Evolutionary conservation across 768 basidiomycete species (phyloP), one percentile per base, ranked within the genome.

Genomic region (Tricholoma saponaceum): DNA sequence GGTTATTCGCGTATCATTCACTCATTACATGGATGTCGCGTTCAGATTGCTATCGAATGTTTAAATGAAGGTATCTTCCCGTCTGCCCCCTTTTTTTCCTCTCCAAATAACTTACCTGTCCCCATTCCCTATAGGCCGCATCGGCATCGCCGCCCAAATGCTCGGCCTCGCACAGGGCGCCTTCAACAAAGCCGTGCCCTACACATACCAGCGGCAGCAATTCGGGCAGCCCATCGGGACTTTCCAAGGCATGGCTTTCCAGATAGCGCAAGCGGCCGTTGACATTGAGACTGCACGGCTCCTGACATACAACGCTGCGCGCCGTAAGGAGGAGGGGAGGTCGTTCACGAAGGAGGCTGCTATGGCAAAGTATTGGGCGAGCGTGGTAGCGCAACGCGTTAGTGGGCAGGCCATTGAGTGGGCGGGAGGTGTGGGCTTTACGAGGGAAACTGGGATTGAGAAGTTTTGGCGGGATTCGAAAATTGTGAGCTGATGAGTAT

Each of bases 121-220:
- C 35, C 1, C 32, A n/a, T 30, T 18, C 20, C 49, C 43, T 30
- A 22, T 16, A 84, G 85, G 90, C 55, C 92, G 96, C 58, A 96
- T 98, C 64, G 96, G 96, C 30, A 98, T 98, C 61, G 97, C 96
- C 16, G 96, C 92, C 0, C 97, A 99, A 73, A 98, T 98, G 97
- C 80, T 99, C 54, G 97, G 97, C 14, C 86, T 98, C 28, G 97
- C 97, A 2, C 95, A 98, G 67, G 97, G 96, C 22, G 95, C 94
- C 2, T 99, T 98, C 69, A 86, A 95, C 74, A 92, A 95, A 69
- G 83, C 91, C 1, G 92, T 98, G n/a, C 87, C 91, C 0, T 97
- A 97, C 72, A 92, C 97, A 1, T 97, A 92, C 73, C 83, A 95
- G 69, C 90, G 97, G 53, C 84, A 83, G 64, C 97, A 99, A 72